Evolutionary conservation across 257 asterid species (phyloP), one percentile per base, ranked within the genome.

Genomic region (Sherardia arvensis): DNA sequence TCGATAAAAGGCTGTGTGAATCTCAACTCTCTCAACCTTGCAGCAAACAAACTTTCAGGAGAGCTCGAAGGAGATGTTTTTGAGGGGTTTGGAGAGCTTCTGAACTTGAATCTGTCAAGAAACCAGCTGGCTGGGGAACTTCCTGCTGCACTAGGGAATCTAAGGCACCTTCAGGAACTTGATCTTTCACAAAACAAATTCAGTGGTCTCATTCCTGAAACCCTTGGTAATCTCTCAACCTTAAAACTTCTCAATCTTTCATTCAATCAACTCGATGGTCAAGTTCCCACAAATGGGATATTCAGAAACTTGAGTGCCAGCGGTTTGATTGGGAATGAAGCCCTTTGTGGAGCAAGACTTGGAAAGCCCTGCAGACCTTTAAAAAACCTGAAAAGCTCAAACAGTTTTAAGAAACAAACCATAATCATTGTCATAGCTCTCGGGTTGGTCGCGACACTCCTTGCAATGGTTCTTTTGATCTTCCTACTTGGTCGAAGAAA

Each of bases 171-270:
- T 9, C 66, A 83, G 12, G 60, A 69, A 8, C 74, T 82, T 18
- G 97, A 87, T 71, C 73, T 90, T 66, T 90, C 97, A 9, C 74
- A 69, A n/a, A 90, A 87, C 81, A 77, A 74, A 71, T 72, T 90
- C 82, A 73, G 48, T 1, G 94, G 95, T 23, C 53, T n/a, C 47
- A 86, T 86, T 76, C 91, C 94, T 4, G 79, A 80, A 51, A 74
- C 63, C 71, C 74, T 81, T 25, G 73, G 80, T 67, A 70, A 70
- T 28, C 71, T 85, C 22, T 56, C 77, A 27, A 73, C 76, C 66
- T 77, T 87, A 79, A 82, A 71, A 67, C 48, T 70, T 61, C 87
- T 90, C 78, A 79, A 90, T 71, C 87, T 87, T 67, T 85, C 97
- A 29, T 83, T 74, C 83, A 91, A 91, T 68, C 65, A 62, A 65